Conservation (phyloP, 2,329 filamentous ascomycete species). For the Helotiales sp. region DNA sequence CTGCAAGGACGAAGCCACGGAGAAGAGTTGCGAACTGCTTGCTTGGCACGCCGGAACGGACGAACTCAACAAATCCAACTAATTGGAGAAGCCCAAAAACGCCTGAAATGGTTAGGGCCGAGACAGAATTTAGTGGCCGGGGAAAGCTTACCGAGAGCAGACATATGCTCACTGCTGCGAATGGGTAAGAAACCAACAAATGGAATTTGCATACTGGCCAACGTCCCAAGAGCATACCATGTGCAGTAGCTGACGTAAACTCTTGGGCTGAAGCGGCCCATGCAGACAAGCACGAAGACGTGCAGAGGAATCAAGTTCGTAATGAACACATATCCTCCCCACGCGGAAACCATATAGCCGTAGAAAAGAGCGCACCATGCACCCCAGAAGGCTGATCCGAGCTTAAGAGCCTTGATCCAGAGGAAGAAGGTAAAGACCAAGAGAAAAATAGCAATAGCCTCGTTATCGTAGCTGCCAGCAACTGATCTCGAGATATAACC, state of each 20-base stretch:
- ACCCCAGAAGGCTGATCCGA: conserved; percentile 95
- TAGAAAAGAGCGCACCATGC: conserved; percentile 94
- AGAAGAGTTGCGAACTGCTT: conserved; percentile 94
- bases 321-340: conserved; percentile 99
- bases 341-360: conserved; percentile 99
- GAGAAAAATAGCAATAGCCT: conserved; percentile 98
- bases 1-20: conserved; percentile 69
- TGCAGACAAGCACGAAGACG: conserved; percentile 89
- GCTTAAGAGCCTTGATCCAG: conserved; percentile 98
- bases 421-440: conserved; percentile 98
- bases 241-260: conserved; percentile 97
- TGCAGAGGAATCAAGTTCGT: conserved; percentile 95
- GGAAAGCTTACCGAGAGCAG: conserved; percentile 71
- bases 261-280: conserved; percentile 93
- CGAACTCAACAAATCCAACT: conserved; percentile 86
- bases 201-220: conserved; percentile 98
- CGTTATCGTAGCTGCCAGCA: conserved; percentile 98
- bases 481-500: conserved; percentile 98
- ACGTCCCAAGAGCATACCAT: conserved; percentile 93
- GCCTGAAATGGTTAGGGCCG: conserved; percentile 50
- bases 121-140: background rate
- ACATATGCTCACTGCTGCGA: conserved; percentile 98
- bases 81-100: conserved; percentile 96
- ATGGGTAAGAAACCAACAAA: conserved; percentile 98
- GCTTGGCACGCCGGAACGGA: conserved; percentile 83